A percentile compares a stretch with the other conserved stretches of the same genome.
phyloP scores from a whole-genome alignment of 805 yeast genomes.

The Lachancea kluyveri region DNA sequence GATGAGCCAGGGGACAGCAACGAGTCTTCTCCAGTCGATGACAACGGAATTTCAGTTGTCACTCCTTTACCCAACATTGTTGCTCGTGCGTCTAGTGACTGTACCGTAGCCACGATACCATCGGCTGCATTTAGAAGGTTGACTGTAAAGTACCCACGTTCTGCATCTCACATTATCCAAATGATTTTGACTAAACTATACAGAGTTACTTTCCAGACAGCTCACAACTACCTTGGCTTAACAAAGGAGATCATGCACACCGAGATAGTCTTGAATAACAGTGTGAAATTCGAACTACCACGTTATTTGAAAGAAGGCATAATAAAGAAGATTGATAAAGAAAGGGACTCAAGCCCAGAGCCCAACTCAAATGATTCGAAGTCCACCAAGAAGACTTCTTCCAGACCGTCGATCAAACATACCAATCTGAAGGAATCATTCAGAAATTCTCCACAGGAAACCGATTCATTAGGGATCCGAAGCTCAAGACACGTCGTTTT shows the following conservation, averaged over 20 bases:
- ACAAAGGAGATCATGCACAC: slow-evolving; percentile 76
- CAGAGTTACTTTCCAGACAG: slow-evolving; percentile 86
- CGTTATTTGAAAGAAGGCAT: slow-evolving; percentile 55
- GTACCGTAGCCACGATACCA: slow-evolving; percentile 91
- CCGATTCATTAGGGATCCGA: slow-evolving; percentile 7
- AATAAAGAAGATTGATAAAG: slow-evolving; percentile 35
- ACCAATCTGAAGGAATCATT: slow-evolving; percentile 3
- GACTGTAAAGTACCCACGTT: slow-evolving; percentile 70
- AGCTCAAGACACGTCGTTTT: slow-evolving; percentile 45
- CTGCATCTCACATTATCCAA: slow-evolving; percentile 90
- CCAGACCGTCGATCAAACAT: slow-evolving; percentile 1
- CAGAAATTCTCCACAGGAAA: no score
- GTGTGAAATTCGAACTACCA: slow-evolving; percentile 49
- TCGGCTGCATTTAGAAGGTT: slow-evolving; percentile 71
- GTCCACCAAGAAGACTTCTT: slow-evolving; percentile 1
- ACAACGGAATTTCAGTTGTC: neutral
- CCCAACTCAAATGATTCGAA: neutral
- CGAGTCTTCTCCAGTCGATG: no score
- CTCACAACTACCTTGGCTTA: slow-evolving; percentile 78
- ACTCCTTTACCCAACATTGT: slow-evolving; percentile 39
- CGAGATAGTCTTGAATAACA: slow-evolving; percentile 58
- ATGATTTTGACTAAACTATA: slow-evolving; percentile 82
- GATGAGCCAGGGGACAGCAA: no score
- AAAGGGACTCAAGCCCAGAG: slow-evolving; percentile 4
- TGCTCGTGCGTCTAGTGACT: slow-evolving; percentile 66